Conservation (phyloP, 305 asterid species). For the Solanum chacoense region DNA sequence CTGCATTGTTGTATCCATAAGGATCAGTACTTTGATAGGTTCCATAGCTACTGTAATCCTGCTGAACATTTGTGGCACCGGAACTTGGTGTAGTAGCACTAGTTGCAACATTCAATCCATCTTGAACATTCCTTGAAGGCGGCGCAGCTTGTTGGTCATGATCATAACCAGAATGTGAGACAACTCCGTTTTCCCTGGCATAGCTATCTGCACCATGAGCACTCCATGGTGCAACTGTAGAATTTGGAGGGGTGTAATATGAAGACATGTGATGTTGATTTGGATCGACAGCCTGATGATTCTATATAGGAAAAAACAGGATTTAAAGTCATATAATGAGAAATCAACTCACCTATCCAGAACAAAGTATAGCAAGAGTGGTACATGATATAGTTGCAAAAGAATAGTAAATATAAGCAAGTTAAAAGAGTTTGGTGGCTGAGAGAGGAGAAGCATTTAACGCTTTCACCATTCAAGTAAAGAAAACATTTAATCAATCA, state of each 20-base stretch:
- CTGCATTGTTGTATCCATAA: conserved; percentile 61
- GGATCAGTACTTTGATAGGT: conserved; percentile 62
- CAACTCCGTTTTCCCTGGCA: conserved; percentile 54
- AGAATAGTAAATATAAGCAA: not conserved
- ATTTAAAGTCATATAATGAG: not conserved
- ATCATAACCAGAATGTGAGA: conserved; percentile 42
- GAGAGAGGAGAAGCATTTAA: not conserved
- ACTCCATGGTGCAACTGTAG: conserved; percentile 55
- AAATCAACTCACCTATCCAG: not conserved
- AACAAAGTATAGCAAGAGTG: not conserved
- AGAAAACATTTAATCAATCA: not conserved
- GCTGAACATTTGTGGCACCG: conserved; percentile 45
- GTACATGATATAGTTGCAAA: not conserved
- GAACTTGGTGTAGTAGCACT: conserved; percentile 56
- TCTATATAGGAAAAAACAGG: conserved; percentile 17
- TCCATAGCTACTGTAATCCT: conserved; percentile 60
- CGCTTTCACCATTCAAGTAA: not conserved
- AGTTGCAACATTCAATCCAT: conserved; percentile 40
- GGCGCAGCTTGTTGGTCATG: conserved; percentile 42
- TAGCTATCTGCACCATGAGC: conserved; percentile 36
- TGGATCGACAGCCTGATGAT: conserved; percentile 38
- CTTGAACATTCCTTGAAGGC: conserved; percentile 41
- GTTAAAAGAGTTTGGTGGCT: not conserved
- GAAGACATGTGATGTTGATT: conserved; percentile 44
- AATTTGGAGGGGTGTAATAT: conserved; percentile 41